Conservation (phyloP, 495 filamentous ascomycete species). For the Neurospora terricola region DNA sequence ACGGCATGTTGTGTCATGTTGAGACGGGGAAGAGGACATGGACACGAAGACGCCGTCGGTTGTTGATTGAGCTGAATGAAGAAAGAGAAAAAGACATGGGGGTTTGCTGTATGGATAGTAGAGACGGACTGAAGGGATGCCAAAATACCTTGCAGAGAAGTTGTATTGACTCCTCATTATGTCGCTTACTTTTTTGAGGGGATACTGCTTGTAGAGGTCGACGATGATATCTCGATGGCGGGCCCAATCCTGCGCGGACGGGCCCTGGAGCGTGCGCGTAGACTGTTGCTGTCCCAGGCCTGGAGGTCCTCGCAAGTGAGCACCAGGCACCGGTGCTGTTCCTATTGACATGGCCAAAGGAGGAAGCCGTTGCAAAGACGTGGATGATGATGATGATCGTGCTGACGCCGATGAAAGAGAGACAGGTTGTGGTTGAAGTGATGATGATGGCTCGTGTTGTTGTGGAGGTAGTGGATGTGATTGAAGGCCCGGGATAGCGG, state of each 20-base stretch:
- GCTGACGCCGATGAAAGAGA: background rate
- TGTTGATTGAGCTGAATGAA: background rate
- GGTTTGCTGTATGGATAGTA: background rate
- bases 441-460: background rate
- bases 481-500: constrained; percentile 8
- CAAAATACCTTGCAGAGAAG: constrained; percentile 24
- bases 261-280: constrained; percentile 23
- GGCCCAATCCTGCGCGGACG: constrained; percentile 22
- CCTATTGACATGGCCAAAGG: background rate
- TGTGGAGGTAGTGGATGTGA: constrained; percentile 3
- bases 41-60: background rate
- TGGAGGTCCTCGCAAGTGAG: background rate
- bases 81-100: background rate
- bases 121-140: background rate
- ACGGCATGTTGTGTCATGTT: background rate
- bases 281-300: constrained; percentile 9
- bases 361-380: background rate
- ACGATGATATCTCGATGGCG: constrained; percentile 22
- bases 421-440: background rate
- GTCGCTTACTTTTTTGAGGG: constrained; percentile 23
- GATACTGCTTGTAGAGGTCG: constrained; percentile 21
- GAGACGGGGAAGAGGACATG: background rate
- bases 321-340: background rate
- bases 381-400: background rate
- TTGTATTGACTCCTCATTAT: constrained; percentile 22